Base-by-base conservation (phyloP, 208 protist genomes). In the Acanthamoeba royreba region DNA sequence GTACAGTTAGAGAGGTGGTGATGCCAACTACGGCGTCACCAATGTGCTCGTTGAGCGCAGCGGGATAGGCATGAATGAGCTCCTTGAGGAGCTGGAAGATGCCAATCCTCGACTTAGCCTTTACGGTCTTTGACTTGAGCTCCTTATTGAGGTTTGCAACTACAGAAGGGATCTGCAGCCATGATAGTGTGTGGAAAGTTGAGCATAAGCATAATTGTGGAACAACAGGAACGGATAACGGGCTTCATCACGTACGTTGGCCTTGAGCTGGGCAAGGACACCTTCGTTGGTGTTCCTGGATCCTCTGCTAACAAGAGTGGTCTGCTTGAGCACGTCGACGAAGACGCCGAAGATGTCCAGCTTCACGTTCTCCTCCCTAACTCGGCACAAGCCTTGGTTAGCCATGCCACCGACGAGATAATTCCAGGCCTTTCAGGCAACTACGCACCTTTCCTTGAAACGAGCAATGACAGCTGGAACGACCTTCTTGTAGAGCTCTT, bases 381-480 rank as follows among this genome's bases (percentile, higher is more conserved):
- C 15, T 15, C 33, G 69, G 15, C 17, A 45, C 17, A 15, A 81
- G 15, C 15, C 31, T 15, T 81, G 25, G 38, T 53, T 81, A 13
- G 17, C 40, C 42, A 94, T 90, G 47, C 94, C 53, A n/a, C n/a
- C n/a, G n/a, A n/a, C n/a, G n/a, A n/a, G n/a, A n/a, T n/a, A n/a
- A n/a, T n/a, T n/a, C 96, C 61, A 83, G 92, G 96, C 53, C 97
- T n/a, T n/a, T n/a, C n/a, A n/a, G n/a, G n/a, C n/a, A n/a, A n/a
- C n/a, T n/a, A n/a, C n/a, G 55, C 97, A 97, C 40, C 98, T 83
- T 87, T 98, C 97, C n/a, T 94, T 95, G 86, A 96, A 97, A 22
- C 96, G 92, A 22, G 0, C 17, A n/a, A 97, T 90, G 19, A 98
- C 63, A 40, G 86, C 52, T 45, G 97, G 96, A 11, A 94, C 79